Evolutionary conservation across 2,329 filamentous ascomycete species (phyloP).

Genomic region (Diaporthe caulivora): DNA sequence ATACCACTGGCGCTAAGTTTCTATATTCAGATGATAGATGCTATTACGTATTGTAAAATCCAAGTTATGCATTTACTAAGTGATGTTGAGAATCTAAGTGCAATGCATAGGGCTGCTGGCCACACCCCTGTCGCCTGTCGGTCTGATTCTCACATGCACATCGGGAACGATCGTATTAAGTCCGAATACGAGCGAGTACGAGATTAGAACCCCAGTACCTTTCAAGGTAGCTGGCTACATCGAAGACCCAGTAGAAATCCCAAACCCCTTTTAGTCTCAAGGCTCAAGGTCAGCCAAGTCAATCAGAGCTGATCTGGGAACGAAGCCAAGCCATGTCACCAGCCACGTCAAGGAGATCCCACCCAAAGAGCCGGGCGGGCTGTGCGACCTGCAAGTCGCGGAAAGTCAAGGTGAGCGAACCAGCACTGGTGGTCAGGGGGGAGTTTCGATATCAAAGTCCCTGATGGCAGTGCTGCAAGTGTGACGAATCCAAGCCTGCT

Average conservation of each 20-base stretch:
- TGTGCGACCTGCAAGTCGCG: constrained; percentile 9
- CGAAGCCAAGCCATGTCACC: not conserved
- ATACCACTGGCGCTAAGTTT: not conserved
- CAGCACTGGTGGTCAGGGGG: fast-evolving
- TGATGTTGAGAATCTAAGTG: no score
- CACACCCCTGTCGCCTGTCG: no score
- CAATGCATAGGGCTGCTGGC: no score
- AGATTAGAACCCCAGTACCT: not conserved
- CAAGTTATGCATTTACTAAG: no score
- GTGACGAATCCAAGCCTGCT: constrained; percentile 1
- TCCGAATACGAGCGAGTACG: constrained; percentile 5
- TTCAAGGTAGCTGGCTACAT: not conserved
- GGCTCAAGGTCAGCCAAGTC: not conserved
- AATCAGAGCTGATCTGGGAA: not conserved
- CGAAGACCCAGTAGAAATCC: not conserved
- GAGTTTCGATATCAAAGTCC: not conserved
- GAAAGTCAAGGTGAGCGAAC: not conserved
- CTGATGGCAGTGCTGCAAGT: not conserved
- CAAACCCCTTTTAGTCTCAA: not conserved
- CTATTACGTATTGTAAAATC: no score
- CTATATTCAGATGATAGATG: not conserved
- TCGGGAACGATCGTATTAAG: not conserved
- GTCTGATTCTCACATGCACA: no score
- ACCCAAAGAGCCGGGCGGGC: constrained; percentile 1
- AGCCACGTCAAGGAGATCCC: not conserved